Base-by-base conservation (phyloP, 148 eudicot species). In the Vaccinium darrowii region DNA sequence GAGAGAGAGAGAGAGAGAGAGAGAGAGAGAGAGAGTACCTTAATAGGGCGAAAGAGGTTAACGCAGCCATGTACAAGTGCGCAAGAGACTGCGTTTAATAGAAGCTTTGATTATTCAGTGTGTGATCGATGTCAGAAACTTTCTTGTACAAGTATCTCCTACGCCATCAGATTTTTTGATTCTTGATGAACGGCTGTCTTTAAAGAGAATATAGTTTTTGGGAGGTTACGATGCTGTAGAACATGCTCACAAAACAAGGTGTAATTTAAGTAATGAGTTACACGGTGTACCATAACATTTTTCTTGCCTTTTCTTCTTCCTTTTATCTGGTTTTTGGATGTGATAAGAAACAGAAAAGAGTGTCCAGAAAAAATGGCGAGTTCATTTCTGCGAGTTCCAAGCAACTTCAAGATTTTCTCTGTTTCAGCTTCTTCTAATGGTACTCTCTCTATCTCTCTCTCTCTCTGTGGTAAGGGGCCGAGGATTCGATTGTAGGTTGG, bases 361-460 rank as follows among this genome's bases (percentile, higher is more conserved):
- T 8, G 57, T 47, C 39, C 18, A n/a, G n/a, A 63, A 80, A 43
- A 79, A 14, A 81, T 85, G 84, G 84, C 84, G 57, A 56, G 51
- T 85, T 80, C 49, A n/a, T 56, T 85, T 57, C 62, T 81, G 56
- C 71, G 73, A 49, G 5, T 85, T 60, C 87, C 87, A 56, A 47
- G 13, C 62, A 71, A 54, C 54, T 71, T 43, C 79, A 85, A 74
- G 23, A 85, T 58, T 43, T 85, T 85, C 60, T 85, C 79, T 15
- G 60, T 81, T 81, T 74, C 84, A 53, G 87, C 87, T 80, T 85
- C 84, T 75, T 80, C 80, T 14, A 85, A 85, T 69, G 87, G 87
- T 85, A 85, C 49, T 69, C 85, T 72, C 39, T 74, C 23, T 83
- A 16, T 57, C 62, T 75, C 63, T 30, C 18, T 71, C 2, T 18